Evolutionary conservation across 2,329 filamentous ascomycete genomes (phyloP), one percentile per base, ranked within the genome.

Genomic region (Fusarium ambrosium): DNA sequence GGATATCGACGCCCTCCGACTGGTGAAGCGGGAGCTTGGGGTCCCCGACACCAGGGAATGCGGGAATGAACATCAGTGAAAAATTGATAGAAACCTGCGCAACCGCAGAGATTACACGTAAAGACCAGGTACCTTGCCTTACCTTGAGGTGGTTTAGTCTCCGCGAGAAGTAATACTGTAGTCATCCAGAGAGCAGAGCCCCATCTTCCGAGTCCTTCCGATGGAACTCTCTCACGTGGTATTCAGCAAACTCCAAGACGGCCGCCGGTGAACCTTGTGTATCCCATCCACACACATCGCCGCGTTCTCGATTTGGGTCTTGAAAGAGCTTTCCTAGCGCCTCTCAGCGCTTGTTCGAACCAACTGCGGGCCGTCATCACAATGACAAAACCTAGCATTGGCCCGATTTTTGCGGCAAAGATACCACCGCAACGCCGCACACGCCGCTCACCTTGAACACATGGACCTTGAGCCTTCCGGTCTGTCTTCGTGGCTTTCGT

Each of bases 401-500:
- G 56, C 36, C 60, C 60, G 29, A 7, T 48, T 72, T 66, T 53
- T 53, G 36, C 64, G 59, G 66, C 29, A 59, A 58, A 53, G 67
- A 53, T 48, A 32, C 60, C 39, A 32, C 60, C 39, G 34, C 51
- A 27, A 41, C 63, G 72, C 72, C 72, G 72, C 72, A 70, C 41
- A 66, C 59, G 69, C 72, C 72, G 72, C 62, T 70, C 56, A 75
- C 72, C 72, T 75, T 65, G 66, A 55, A 32, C 48, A 53, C 18
- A 29, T 51, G 56, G 39, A 64, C 61, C 59, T 60, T 64, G 36
- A 20, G 29, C 43, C 56, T 58, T 70, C 77, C 77, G 77, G 70
- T 70, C 71, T 68, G 66, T 79, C 66, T 78, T 78, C 77, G 77
- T 79, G 67, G 41, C 18, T 37, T 51, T 72, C 64, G 64, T 73